These are phyloP conservation scores for Exophiala oligosperma DNA, from an alignment of 2,329 filamentous ascomycete species.

Conservation along the genomic window DNA sequence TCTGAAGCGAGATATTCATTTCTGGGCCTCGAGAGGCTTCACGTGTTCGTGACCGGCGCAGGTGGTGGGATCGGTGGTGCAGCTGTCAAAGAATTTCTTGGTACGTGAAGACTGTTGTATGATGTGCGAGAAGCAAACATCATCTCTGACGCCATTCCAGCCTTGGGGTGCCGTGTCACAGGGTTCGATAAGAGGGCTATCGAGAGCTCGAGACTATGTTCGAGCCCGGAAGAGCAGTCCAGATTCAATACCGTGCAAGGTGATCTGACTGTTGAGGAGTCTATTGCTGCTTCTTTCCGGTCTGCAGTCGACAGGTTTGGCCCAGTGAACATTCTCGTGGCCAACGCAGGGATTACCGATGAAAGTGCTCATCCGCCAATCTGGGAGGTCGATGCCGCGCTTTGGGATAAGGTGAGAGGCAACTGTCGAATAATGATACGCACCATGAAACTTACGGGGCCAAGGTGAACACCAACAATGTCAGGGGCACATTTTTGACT, in stretches of 20 bases:
- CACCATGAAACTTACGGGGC: conserved; percentile 35
- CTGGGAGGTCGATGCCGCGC: conserved; percentile 53
- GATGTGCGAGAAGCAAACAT: conserved; percentile 3
- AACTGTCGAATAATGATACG: not conserved
- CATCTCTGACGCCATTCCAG: conserved; percentile 33
- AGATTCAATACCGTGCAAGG: conserved; percentile 46
- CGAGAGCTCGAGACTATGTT: conserved; percentile 30
- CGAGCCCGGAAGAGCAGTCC: conserved; percentile 32
- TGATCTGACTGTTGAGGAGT: conserved; percentile 50
- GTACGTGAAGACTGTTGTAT: conserved; percentile 35
- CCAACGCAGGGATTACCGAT: conserved; percentile 55
- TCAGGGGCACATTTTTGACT: conserved; percentile 55
- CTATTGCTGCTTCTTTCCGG: conserved; percentile 42
- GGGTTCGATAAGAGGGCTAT: conserved; percentile 50
- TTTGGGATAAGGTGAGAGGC: conserved; percentile 49
- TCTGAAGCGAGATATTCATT: conserved; percentile 40
- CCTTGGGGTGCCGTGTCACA: conserved; percentile 56
- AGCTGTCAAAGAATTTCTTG: conserved; percentile 53
- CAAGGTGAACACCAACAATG: conserved; percentile 48
- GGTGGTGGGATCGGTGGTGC: conserved; percentile 53
- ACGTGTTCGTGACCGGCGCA: conserved; percentile 57
- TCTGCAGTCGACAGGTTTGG: conserved; percentile 41
- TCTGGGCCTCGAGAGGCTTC: conserved; percentile 48
- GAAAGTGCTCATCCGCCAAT: conserved; percentile 50
- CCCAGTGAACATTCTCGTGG: conserved; percentile 54